Conservation (phyloP, 257 asterid species). For the Pogostemon cablin region DNA sequence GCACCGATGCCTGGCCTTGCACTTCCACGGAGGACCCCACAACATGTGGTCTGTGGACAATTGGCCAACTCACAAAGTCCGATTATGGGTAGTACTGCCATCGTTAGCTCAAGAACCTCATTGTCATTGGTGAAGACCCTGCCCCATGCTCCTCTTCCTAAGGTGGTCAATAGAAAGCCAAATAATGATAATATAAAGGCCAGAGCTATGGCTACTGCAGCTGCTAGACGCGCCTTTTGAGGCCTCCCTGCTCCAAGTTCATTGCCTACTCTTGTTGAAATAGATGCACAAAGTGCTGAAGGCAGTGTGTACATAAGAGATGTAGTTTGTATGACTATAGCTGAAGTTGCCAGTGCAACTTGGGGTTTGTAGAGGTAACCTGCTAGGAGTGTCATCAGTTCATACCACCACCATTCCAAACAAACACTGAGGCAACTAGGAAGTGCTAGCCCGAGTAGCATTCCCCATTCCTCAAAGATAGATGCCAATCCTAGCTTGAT, state of each 20-base stretch:
- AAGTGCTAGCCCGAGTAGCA: conserved; percentile 62
- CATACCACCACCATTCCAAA: conserved; percentile 99
- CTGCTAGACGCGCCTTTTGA: conserved; percentile 70
- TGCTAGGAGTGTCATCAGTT: conserved; percentile 80
- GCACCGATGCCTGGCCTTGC: conserved; percentile 85
- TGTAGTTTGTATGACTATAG: conserved; percentile 94
- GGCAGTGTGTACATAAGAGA: conserved; percentile 96
- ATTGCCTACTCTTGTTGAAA: conserved; percentile 84
- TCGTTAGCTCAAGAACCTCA: conserved; percentile 68
- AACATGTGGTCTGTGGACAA: conserved; percentile 91
- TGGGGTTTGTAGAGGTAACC: conserved; percentile 86
- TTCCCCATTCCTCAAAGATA: conserved; percentile 66
- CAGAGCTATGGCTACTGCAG: conserved; percentile 62
- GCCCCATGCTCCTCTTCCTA: conserved; percentile 78
- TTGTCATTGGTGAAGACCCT: conserved; percentile 67
- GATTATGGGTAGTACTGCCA: conserved; percentile 71
- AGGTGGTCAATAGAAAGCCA: conserved; percentile 70
- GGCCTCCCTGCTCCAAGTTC: conserved; percentile 95
- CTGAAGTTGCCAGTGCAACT: conserved; percentile 81
- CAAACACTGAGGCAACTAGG: conserved; percentile 88
- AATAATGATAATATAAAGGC: conserved; percentile 65
- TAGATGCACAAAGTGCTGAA: conserved; percentile 81
- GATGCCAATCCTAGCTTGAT: conserved; percentile 44
- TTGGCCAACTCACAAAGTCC: conserved; percentile 96
- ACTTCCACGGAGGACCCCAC: conserved; percentile 88